Percentiles rank a stretch among this genome's conserved stretches.
These are phyloP conservation scores for Arachnopeziza araneosa DNA, from an alignment of 2,329 filamentous ascomycete species.

Conservation along the genomic window DNA sequence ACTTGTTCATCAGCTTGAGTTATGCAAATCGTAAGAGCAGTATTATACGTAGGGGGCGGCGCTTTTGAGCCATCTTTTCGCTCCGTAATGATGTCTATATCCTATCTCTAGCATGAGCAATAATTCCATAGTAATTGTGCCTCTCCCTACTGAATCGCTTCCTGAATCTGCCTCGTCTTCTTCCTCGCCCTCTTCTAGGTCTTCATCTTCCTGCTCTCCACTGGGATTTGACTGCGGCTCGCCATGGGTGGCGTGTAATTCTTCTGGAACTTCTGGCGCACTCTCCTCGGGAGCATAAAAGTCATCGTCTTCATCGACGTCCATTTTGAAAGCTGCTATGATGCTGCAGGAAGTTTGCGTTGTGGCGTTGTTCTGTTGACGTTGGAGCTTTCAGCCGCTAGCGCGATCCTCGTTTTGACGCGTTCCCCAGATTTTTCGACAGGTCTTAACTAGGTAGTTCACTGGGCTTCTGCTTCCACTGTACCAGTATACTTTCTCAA, in stretches of 20 bases:
- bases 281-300: constrained; percentile 59
- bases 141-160: constrained; percentile 43
- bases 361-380: constrained; percentile 1
- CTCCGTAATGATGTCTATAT: constrained; percentile 64
- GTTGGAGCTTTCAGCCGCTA: constrained; percentile 16
- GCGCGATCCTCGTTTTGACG: constrained; percentile 5
- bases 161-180: constrained; percentile 55
- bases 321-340: constrained; percentile 41
- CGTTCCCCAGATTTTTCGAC: constrained; percentile 7
- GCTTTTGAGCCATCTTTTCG: constrained; percentile 59
- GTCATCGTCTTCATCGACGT: constrained; percentile 64
- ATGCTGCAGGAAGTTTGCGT: constrained; percentile 1
- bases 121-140: neutral
- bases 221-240: constrained; percentile 1
- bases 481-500: neutral
- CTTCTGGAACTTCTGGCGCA: constrained; percentile 24
- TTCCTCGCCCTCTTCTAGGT: constrained; percentile 59
- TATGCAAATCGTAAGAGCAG: neutral
- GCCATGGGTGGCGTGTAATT: constrained; percentile 2
- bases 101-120: constrained; percentile 35
- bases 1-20: constrained; percentile 13
- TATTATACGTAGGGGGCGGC: constrained; percentile 50
- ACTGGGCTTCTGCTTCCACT: neutral
- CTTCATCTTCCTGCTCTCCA: constrained; percentile 40
- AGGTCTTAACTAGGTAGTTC: constrained; percentile 9